Evolutionary conservation across 2,329 filamentous ascomycete genomes (phyloP).

Genomic region (Colletotrichum lini): DNA sequence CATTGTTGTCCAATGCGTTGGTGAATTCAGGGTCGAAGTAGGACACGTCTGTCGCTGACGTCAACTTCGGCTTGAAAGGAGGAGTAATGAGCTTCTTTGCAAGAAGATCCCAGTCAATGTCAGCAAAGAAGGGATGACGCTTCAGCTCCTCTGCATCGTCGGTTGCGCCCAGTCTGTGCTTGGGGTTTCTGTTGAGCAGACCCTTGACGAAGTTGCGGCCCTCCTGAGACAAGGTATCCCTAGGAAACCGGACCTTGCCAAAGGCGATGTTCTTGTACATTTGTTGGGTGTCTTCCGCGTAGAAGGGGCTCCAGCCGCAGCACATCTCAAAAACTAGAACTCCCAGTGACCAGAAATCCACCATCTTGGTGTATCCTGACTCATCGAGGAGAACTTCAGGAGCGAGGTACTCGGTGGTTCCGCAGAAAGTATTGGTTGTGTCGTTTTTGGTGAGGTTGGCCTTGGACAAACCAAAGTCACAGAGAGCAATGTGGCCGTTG

Average conservation of each 20-base stretch:
- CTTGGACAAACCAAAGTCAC: constrained; percentile 97
- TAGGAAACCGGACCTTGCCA: constrained; percentile 95
- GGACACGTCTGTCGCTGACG: constrained; percentile 94
- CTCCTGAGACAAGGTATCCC: constrained; percentile 93
- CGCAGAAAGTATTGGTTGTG: constrained; percentile 98
- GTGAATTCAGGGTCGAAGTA: constrained; percentile 99
- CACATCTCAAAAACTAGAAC: constrained; percentile 99
- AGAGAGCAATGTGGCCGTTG: constrained; percentile 97
- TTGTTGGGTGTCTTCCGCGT: constrained; percentile 98
- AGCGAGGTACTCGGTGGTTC: constrained; percentile 96
- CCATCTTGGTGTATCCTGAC: constrained; percentile 99
- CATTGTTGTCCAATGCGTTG: constrained; percentile 88
- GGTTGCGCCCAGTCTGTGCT: constrained; percentile 91
- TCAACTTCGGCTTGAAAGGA: constrained; percentile 97
- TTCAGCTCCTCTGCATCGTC: constrained; percentile 95
- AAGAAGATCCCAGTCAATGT: constrained; percentile 93
- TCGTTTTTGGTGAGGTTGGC: constrained; percentile 97
- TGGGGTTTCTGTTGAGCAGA: constrained; percentile 95
- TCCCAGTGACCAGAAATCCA: constrained; percentile 98
- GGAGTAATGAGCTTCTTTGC: constrained; percentile 93
- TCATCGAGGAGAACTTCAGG: constrained; percentile 96
- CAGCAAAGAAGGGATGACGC: constrained; percentile 92
- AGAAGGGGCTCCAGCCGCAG: constrained; percentile 99
- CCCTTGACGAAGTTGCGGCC: constrained; percentile 99
- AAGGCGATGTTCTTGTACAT: constrained; percentile 99